Conservation (phyloP, 2,329 filamentous ascomycete genomes). For the Colletotrichum scovillei region DNA sequence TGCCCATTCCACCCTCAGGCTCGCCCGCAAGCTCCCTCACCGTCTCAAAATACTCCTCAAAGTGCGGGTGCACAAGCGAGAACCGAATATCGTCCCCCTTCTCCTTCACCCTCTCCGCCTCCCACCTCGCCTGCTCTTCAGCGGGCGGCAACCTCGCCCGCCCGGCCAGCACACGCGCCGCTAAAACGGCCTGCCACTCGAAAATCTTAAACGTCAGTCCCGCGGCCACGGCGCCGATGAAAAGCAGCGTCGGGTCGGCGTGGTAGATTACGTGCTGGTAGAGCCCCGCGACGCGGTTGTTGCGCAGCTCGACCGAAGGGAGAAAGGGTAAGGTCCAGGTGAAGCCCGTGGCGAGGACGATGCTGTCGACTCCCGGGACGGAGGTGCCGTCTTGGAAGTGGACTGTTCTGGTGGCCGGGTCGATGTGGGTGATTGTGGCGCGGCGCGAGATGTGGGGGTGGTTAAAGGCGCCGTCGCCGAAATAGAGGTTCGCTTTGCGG, state of each 20-base stretch:
- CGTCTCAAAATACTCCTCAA: conserved; percentile 73
- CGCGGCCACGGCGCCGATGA: conserved; percentile 67
- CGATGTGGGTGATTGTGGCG: conserved; percentile 60
- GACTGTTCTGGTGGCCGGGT: conserved; percentile 53
- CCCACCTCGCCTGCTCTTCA: conserved; percentile 66
- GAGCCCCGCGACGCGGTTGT: conserved; percentile 66
- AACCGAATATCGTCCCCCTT: conserved; percentile 70
- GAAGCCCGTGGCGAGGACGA: conserved; percentile 77
- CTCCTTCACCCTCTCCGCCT: conserved; percentile 61
- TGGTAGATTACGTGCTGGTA: conserved; percentile 69
- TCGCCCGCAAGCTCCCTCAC: conserved; percentile 62
- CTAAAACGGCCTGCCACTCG: conserved; percentile 75
- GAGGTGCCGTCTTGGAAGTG: conserved; percentile 66
- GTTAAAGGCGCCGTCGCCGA: conserved; percentile 69
- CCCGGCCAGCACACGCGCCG: conserved; percentile 68
- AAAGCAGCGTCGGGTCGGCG: conserved; percentile 65
- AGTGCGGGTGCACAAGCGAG: conserved; percentile 68
- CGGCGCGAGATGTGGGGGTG: conserved; percentile 63
- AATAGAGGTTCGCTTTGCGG: conserved; percentile 62
- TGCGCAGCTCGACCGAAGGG: conserved; percentile 59
- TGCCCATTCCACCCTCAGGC: conserved; percentile 52
- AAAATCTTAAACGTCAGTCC: conserved; percentile 76
- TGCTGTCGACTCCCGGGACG: conserved; percentile 65
- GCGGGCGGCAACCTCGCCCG: conserved; percentile 60
- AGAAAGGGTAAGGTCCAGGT: conserved; percentile 73